Percentiles rank a stretch among this genome's conserved stretches.
These are phyloP conservation scores for Micractinium conductrix DNA, from an alignment of 139 green algal genomes.

Conservation along the genomic window DNA sequence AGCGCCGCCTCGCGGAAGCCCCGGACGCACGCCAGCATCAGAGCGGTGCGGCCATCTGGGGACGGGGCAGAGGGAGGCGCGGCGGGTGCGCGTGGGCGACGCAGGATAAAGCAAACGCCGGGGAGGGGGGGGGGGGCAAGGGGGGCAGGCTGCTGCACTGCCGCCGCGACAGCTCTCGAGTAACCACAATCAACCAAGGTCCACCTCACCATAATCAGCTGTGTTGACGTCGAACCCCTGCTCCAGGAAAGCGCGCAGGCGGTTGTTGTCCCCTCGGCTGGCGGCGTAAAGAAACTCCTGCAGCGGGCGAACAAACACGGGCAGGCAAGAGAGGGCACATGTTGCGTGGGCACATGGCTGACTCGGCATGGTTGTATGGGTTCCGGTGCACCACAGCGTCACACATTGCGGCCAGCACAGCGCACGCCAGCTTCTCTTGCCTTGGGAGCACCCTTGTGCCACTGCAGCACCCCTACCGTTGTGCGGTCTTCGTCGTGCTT, in stretches of 20 bases:
- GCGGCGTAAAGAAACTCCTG: constrained; percentile 59
- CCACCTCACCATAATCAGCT: constrained; percentile 46
- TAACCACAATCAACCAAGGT: no score
- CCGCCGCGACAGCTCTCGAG: no score
- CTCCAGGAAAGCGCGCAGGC: constrained; percentile 56
- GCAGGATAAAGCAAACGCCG: no score
- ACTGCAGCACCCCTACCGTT: background rate
- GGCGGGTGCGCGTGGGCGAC: no score
- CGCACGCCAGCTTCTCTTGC: no score
- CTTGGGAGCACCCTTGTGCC: background rate
- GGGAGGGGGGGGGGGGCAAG: no score
- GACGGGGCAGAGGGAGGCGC: background rate
- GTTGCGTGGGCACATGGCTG: no score
- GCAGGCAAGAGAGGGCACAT: no score
- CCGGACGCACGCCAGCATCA: constrained; percentile 68
- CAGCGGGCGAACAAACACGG: background rate
- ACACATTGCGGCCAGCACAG: background rate
- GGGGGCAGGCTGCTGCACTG: no score
- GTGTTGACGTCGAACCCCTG: constrained; percentile 60
- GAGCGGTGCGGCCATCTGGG: constrained; percentile 59
- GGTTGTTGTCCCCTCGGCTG: constrained; percentile 37
- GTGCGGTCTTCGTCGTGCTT: constrained; percentile 61
- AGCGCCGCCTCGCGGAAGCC: constrained; percentile 47
- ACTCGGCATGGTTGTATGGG: no score
- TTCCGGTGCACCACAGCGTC: no score